Percentiles rank a stretch among this genome's conserved stretches.
phyloP scores from a whole-genome alignment of 163 green algal species.

The Prototheca wickerhamii region DNA sequence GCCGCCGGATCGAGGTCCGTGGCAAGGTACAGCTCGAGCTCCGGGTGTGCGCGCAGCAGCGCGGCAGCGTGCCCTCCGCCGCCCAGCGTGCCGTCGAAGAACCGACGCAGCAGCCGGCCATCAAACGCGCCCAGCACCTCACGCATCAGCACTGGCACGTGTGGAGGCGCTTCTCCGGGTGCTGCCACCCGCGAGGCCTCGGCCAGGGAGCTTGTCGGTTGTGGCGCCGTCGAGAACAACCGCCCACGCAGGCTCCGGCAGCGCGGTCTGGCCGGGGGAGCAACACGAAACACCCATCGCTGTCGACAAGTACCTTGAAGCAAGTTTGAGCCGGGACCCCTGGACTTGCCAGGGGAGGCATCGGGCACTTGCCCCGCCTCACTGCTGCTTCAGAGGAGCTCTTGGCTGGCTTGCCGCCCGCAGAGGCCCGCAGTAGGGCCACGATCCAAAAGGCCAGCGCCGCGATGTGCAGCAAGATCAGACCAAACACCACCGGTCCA shows the following conservation, averaged over 20 bases:
- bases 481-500: conserved; percentile 13
- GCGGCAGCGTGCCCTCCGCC: conserved; percentile 67
- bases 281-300: too few species aligned
- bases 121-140: conserved; percentile 55
- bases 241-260: too few species aligned
- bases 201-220: too few species aligned
- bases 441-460: conserved; percentile 31
- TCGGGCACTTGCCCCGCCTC: not conserved
- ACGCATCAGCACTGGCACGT: conserved; percentile 60
- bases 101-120: conserved; percentile 23
- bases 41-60: conserved; percentile 56
- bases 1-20: conserved; percentile 83
- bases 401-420: not conserved
- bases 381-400: conserved; percentile 31
- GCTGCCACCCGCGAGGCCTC: too few species aligned
- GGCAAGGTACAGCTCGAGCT: conserved; percentile 64
- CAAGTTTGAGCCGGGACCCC: not conserved
- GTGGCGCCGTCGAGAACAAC: too few species aligned
- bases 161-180: too few species aligned
- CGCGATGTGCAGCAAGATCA: conserved; percentile 25
- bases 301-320: conserved; percentile 2
- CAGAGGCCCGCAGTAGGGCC: conserved; percentile 5
- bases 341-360: not conserved
- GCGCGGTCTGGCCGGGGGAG: too few species aligned
- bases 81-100: conserved; percentile 88